A percentile compares a stretch with the other conserved stretches of the same genome.
phyloP scores from a whole-genome alignment of 1,139 yeast species.

The Candida albicans region DNA sequence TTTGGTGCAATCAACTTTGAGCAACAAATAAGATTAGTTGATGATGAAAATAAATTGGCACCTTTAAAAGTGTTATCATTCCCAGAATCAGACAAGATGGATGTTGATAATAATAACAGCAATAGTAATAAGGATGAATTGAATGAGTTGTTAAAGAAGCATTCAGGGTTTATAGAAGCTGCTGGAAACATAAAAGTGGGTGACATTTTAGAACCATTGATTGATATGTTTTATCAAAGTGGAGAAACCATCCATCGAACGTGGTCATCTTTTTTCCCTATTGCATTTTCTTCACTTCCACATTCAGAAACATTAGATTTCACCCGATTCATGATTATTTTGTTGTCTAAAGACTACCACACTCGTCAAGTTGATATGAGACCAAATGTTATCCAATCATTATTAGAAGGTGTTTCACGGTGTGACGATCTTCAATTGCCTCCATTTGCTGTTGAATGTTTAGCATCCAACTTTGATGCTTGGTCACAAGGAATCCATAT shows the following conservation, averaged over 20 bases:
- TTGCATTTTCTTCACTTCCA: constrained; percentile 70
- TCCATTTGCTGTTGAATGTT: constrained; percentile 87
- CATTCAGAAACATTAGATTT: constrained; percentile 82
- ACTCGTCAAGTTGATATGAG: constrained; percentile 82
- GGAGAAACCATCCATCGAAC: constrained; percentile 78
- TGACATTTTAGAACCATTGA: constrained; percentile 66
- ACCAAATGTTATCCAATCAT: constrained; percentile 83
- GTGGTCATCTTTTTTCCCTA: constrained; percentile 85
- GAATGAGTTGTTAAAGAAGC: constrained; percentile 45
- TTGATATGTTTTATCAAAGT: constrained; percentile 81
- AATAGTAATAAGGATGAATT: constrained; percentile 18
- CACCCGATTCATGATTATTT: constrained; percentile 71
- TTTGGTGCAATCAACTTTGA: constrained; percentile 72
- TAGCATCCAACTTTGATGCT: constrained; percentile 83
- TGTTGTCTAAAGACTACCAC: constrained; percentile 89
- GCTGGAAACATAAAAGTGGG: constrained; percentile 52
- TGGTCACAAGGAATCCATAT: constrained; percentile 90
- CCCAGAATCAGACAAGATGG: constrained; percentile 26
- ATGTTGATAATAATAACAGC: constrained; percentile 25
- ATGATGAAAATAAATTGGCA: constrained; percentile 56
- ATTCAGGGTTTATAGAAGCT: constrained; percentile 49
- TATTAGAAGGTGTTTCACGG: constrained; percentile 76
- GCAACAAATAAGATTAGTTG: constrained; percentile 43
- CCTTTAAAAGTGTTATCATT: constrained; percentile 50
- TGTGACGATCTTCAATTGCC: constrained; percentile 82